Evolutionary conservation across 2,329 filamentous ascomycete species (phyloP), one percentile per base, ranked within the genome.

Genomic region (Fusarium acutatum): DNA sequence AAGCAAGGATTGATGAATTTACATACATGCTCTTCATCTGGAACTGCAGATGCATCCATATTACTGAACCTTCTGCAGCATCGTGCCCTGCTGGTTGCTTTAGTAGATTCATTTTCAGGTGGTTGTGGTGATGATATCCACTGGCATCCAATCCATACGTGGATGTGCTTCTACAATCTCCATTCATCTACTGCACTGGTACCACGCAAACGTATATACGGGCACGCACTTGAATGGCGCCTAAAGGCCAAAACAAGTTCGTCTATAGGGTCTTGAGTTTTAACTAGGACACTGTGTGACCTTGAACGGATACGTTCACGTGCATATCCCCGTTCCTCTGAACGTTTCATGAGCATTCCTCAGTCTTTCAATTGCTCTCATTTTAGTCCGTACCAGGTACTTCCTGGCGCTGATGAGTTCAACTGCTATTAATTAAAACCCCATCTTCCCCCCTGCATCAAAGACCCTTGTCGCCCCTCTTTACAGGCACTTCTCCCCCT

Each of bases 361-460:
- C 54, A 58, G 26, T 41, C 40, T 58, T 68, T 68, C 20, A 53
- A 22, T 53, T 61, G 59, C 61, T 57, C 60, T 59, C 38, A 49
- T 63, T 37, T 64, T 44, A 49, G 46, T 63, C 65, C 28, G 65
- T 63, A 57, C 60, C 62, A 26, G 57, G 57, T 59, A 63, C 66
- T 44, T 73, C 38, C 37, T 64, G 43, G 71, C 54, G 69, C 75
- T 72, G 47, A 38, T 40, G 47, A 69, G 47, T 53, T 47, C 46
- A 43, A 52, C 47, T 56, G 41, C 43, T 58, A 37, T 35, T 75
- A 67, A 74, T 73, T 58, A 67, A 74, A 62, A 52, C 71, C 68
- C 68, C 67, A 26, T 65, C 62, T 53, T 53, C 49, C 75, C 75
- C 75, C 75, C 75, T 77, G 75, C 75, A 72, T 77, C n/a, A 43